Percentiles rank a stretch among this genome's conserved stretches.
phyloP scores from a whole-genome alignment of 331 rosid species.

The Acacia pycnantha region DNA sequence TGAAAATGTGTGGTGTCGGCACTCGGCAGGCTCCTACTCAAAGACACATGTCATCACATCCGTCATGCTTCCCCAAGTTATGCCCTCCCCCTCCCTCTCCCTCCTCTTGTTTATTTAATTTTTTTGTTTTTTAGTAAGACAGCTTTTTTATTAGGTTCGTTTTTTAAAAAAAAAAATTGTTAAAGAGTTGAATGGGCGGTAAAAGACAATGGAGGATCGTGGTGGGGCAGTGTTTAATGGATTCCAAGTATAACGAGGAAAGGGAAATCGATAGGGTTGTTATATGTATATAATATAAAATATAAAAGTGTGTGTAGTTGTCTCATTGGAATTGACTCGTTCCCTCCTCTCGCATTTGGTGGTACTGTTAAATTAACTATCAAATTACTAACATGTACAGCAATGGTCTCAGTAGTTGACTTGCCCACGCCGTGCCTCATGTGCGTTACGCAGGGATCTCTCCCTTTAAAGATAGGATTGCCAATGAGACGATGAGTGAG shows the following conservation, averaged over 20 bases:
- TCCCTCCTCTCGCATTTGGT: background rate
- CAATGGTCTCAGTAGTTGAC: conserved; percentile 11
- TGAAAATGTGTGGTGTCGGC: conserved; percentile 13
- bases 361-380: too few relatives aligned
- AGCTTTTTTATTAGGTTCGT: background rate
- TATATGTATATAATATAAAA: background rate
- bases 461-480: conserved; percentile 18
- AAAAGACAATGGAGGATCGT: conserved; percentile 10
- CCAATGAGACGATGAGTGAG: conserved; percentile 23
- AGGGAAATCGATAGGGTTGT: background rate
- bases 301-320: conserved; percentile 12
- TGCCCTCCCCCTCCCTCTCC: background rate
- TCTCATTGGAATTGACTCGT: conserved; percentile 36
- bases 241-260: conserved; percentile 15
- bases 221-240: conserved; percentile 22
- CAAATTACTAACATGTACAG: background rate
- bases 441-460: conserved; percentile 25
- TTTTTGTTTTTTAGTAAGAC: background rate
- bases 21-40: conserved; percentile 19
- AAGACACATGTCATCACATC: background rate
- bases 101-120: background rate
- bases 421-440: conserved; percentile 35
- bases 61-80: background rate
- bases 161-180: too few relatives aligned
- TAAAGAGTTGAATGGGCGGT: background rate